Percentiles rank a stretch among this genome's conserved stretches.
Evolutionary conservation across 129 eudicot species (phyloP).

Genomic region (Pittosporum tobira): DNA sequence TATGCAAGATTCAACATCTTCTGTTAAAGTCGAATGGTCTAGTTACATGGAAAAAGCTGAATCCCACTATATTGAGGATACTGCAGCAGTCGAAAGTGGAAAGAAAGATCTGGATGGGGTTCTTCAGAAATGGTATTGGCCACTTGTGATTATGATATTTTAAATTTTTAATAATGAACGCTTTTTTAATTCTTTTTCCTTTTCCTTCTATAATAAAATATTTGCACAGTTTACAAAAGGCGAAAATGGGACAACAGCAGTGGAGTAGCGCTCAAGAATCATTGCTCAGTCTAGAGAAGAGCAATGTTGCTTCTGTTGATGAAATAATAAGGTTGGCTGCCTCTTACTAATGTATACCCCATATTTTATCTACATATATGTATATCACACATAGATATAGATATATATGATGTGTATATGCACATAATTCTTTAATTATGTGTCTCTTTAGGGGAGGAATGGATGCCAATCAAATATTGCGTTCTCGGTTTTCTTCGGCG

Average conservation of each 20-base stretch:
- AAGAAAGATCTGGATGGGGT: conserved; percentile 63
- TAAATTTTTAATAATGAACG: background rate
- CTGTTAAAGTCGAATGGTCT: conserved; percentile 60
- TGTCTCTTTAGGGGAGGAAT: conserved; percentile 50
- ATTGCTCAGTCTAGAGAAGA: conserved; percentile 67
- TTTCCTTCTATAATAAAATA: conserved; percentile 2
- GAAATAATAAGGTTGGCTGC: conserved; percentile 59
- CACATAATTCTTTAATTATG: background rate
- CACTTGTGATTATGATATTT: conserved; percentile 2
- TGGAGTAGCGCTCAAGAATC: conserved; percentile 91
- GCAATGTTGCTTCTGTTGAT: conserved; percentile 72
- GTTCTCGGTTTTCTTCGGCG: conserved; percentile 60
- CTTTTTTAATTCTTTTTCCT: background rate
- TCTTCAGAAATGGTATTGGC: conserved; percentile 66
- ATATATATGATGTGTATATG: background rate
- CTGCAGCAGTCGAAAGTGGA: conserved; percentile 72
- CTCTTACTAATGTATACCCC: background rate
- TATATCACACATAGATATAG: too few species aligned
- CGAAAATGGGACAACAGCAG: conserved; percentile 73
- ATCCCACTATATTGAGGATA: conserved; percentile 65
- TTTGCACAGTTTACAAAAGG: conserved; percentile 61
- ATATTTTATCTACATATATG: too few species aligned
- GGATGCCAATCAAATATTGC: conserved; percentile 71
- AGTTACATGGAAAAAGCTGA: conserved; percentile 56
- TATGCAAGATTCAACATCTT: conserved; percentile 64